Conservation (phyloP, 768 basidiomycete genomes). For the Daedaleopsis nitida region DNA sequence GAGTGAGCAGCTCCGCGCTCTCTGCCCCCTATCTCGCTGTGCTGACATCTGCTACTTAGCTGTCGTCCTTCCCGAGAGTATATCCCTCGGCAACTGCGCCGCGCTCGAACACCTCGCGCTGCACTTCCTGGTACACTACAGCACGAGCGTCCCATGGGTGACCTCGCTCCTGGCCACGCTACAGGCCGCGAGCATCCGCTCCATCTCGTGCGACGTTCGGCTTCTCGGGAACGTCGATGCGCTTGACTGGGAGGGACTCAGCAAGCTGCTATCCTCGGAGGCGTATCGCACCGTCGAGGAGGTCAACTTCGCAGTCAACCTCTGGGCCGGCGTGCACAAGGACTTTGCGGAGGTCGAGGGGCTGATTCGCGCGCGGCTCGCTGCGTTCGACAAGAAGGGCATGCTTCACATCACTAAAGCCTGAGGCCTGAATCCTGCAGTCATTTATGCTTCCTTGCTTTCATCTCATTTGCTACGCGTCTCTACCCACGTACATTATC, state of each 20-base stretch:
- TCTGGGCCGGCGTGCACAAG: conserved; percentile 25
- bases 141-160: conserved; percentile 24
- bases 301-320: conserved; percentile 18
- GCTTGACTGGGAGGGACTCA: conserved; percentile 26
- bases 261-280: conserved; percentile 9
- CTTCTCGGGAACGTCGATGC: conserved; percentile 26
- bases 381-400: conserved; percentile 19
- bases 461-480: background rate
- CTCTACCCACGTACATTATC: background rate
- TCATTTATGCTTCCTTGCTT: background rate
- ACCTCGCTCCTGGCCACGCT: conserved; percentile 21
- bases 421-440: background rate
- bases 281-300: conserved; percentile 10
- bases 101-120: conserved; percentile 22
- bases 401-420: conserved; percentile 13
- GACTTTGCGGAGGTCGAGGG: conserved; percentile 14
- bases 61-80: conserved; percentile 20
- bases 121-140: conserved; percentile 22
- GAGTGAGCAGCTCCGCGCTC: conserved; percentile 6
- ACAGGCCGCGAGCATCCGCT: conserved; percentile 13
- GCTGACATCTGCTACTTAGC: conserved; percentile 9
- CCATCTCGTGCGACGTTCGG: conserved; percentile 24
- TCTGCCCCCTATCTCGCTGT: background rate
- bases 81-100: conserved; percentile 22
- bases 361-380: conserved; percentile 17